Conservation (phyloP, 2,329 filamentous ascomycete species). For the Arthrobotrys megalospora region DNA sequence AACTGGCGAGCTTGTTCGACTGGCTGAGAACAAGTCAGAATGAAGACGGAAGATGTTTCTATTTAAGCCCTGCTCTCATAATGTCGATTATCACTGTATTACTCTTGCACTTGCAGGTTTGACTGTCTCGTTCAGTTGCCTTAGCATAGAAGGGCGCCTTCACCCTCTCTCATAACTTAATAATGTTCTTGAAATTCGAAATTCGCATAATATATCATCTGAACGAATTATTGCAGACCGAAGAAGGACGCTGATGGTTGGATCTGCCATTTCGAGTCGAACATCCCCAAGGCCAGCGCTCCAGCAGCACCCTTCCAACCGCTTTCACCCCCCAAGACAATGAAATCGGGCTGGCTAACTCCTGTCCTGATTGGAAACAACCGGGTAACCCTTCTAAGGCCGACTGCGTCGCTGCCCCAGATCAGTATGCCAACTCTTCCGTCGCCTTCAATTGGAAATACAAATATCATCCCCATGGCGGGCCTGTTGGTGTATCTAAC, state of each 20-base stretch:
- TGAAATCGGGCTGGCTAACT: conserved; percentile 74
- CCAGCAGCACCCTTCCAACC: conserved; percentile 72
- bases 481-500: conserved; percentile 65
- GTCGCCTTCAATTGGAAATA: conserved; percentile 69
- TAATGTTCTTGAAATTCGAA: neutral
- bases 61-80: neutral
- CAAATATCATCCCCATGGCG: conserved; percentile 71
- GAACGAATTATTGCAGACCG: neutral
- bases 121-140: neutral
- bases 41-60: neutral
- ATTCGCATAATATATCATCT: neutral
- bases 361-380: conserved; percentile 73
- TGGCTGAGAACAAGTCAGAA: conserved; percentile 3
- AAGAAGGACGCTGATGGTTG: conserved; percentile 69
- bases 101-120: neutral
- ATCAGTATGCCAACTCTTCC: conserved; percentile 73
- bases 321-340: conserved; percentile 70
- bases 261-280: conserved; percentile 72
- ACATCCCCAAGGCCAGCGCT: conserved; percentile 72
- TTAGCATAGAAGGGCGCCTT: neutral
- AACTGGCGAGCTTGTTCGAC: neutral
- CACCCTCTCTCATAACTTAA: neutral
- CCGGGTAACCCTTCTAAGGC: conserved; percentile 71
- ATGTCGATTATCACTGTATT: neutral
- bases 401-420: conserved; percentile 71